Base-by-base conservation (phyloP, 2,329 filamentous ascomycete species). In the Sporothrix pallida region DNA sequence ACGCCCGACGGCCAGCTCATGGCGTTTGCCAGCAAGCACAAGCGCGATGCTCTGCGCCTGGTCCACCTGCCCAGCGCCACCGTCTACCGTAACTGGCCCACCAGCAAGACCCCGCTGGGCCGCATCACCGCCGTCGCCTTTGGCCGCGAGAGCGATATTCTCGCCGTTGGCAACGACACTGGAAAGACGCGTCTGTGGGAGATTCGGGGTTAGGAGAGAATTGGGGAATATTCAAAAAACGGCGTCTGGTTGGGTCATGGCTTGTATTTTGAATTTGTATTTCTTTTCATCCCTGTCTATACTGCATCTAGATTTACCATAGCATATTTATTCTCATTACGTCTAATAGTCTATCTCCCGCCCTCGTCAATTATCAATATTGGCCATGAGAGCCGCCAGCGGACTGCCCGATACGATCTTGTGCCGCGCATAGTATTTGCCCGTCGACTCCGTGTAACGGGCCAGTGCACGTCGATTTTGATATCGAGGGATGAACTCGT, bases 71-170 rank as follows among this genome's bases (percentile, higher is more conserved):
- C 95, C 0, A 95, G 89, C 77, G 97, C 94, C 81, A 97, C 94
- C 1, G 93, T 98, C 23, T 99, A 96, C 86, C 90, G 91, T 79
- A 99, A 99, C 83, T 99, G 96, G 96, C 96, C 96, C 31, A 99
- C 95, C 72, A 89, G 90, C 76, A 91, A 92, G 81, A 99, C 96
- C 73, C 94, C 95, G 0, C 83, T 99, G 75, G 96, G 96, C 0
- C 87, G 94, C 74, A 90, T 98, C 77, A 93, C 93, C 1, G 86
- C 90, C 0, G 88, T 94, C 74, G 91, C 92, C 2, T 92, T 93
- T 80, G 87, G 88, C 23, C 86, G 84, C 6, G 85, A 87, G 75
- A 92, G 90, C 75, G 87, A 92, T 78, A 81, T 95, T 78, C 81
- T 99, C 76, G 93, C 93, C 12, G 92, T 98, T 71, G 95, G 91